Percentiles rank a stretch among this genome's conserved stretches.
phyloP scores from a whole-genome alignment of 2,329 filamentous ascomycete genomes.

The Fusarium veterinarium region DNA sequence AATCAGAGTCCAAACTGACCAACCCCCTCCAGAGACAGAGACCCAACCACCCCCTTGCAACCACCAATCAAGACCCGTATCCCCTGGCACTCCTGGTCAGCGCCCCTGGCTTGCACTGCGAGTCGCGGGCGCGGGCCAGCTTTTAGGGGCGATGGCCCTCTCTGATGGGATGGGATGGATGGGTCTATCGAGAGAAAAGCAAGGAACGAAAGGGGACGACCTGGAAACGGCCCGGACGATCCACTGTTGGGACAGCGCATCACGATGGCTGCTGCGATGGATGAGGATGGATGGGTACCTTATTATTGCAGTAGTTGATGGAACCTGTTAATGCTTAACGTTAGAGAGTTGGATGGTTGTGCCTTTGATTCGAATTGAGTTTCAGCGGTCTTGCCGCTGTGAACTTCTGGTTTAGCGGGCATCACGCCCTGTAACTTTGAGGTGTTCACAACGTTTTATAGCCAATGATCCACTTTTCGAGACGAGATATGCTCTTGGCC shows the following conservation, averaged over 20 bases:
- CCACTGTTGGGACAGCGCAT: constrained; percentile 30
- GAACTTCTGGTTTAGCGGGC: constrained; percentile 12
- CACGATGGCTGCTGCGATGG: neutral
- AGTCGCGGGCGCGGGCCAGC: constrained; percentile 34
- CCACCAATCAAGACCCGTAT: constrained; percentile 22
- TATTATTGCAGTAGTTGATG: neutral
- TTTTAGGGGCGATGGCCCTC: constrained; percentile 27
- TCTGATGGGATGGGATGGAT: constrained; percentile 26
- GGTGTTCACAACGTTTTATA: neutral
- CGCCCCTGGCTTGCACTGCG: constrained; percentile 30
- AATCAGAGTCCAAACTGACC: constrained; percentile 26
- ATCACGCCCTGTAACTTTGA: constrained; percentile 13
- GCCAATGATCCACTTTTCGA: neutral
- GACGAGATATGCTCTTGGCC: constrained; percentile 1
- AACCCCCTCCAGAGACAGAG: constrained; percentile 30
- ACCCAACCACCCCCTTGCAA: constrained; percentile 12
- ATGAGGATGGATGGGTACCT: neutral
- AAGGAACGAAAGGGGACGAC: constrained; percentile 37
- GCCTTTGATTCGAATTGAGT: constrained; percentile 19
- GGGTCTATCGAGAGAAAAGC: constrained; percentile 25
- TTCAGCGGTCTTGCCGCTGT: constrained; percentile 21
- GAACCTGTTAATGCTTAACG: constrained; percentile 11
- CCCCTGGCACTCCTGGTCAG: constrained; percentile 25
- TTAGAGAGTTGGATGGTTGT: constrained; percentile 5
- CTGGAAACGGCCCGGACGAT: constrained; percentile 34